Evolutionary conservation across 208 protist species (phyloP).

Genomic region (Leishmania arabica): DNA sequence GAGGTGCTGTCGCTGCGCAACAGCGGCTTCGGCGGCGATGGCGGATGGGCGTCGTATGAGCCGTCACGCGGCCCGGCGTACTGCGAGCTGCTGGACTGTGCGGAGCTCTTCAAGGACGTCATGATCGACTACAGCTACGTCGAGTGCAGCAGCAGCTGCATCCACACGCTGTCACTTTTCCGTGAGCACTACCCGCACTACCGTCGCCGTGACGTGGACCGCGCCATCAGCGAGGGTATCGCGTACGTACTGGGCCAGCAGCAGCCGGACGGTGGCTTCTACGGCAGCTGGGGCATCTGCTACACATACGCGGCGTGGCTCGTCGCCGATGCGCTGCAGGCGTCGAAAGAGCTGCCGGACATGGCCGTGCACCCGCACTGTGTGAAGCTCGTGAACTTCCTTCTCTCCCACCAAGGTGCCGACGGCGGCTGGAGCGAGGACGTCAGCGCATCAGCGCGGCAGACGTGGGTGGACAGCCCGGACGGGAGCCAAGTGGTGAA

Average conservation of each 20-base stretch:
- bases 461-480: slow-evolving; percentile 85
- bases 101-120: slow-evolving; percentile 97
- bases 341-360: slow-evolving; percentile 67
- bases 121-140: slow-evolving; percentile 98
- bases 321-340: slow-evolving; percentile 90
- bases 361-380: slow-evolving; percentile 80
- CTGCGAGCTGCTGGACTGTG: slow-evolving; percentile 95
- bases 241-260: slow-evolving; percentile 91
- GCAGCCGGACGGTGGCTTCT: slow-evolving; percentile 91
- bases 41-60: slow-evolving; percentile 97
- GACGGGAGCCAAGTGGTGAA: slow-evolving; percentile 95
- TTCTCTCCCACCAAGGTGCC: slow-evolving; percentile 92
- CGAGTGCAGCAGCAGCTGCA: slow-evolving; percentile 96
- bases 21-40: slow-evolving; percentile 60
- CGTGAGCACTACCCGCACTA: slow-evolving; percentile 90
- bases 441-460: slow-evolving; percentile 87
- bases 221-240: slow-evolving; percentile 87
- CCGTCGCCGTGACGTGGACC: slow-evolving; percentile 85
- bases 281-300: slow-evolving; percentile 97
- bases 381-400: slow-evolving; percentile 84
- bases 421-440: slow-evolving; percentile 98
- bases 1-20: slow-evolving; percentile 97
- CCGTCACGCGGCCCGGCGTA: slow-evolving; percentile 83
- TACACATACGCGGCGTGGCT: slow-evolving; percentile 98
- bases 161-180: slow-evolving; percentile 94